These are phyloP conservation scores for Penicillium verrucosum DNA, from an alignment of 2,329 filamentous ascomycete genomes.

Conservation along the genomic window DNA sequence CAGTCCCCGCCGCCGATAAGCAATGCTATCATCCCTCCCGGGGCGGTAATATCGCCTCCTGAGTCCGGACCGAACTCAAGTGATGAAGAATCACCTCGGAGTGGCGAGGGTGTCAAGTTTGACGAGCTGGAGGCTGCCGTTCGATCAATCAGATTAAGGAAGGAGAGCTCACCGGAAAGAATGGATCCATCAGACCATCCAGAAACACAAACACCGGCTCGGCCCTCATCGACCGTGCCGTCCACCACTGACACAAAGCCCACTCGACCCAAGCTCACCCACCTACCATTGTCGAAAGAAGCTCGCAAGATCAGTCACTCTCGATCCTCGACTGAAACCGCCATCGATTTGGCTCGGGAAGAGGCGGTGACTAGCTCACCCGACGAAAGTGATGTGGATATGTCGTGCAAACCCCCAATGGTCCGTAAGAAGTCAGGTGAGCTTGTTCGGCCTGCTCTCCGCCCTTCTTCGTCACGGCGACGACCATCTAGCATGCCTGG, in stretches of 20 bases:
- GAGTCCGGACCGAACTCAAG: constrained; percentile 79
- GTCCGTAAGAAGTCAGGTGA: constrained; percentile 98
- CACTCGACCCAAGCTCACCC: constrained; percentile 14
- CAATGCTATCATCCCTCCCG: constrained; percentile 72
- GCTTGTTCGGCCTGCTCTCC: constrained; percentile 85
- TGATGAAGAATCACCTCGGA: constrained; percentile 62
- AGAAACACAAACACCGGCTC: constrained; percentile 8
- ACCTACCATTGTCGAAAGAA: constrained; percentile 50
- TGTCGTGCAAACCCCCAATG: constrained; percentile 76
- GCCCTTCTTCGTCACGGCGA: constrained; percentile 67
- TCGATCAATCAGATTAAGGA: constrained; percentile 62
- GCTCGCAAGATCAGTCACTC: constrained; percentile 62
- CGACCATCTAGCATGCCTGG: constrained; percentile 96
- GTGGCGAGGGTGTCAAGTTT: constrained; percentile 46
- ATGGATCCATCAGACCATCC: constrained; percentile 15
- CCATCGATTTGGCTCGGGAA: constrained; percentile 47
- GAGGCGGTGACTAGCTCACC: constrained; percentile 43
- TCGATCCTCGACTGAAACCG: constrained; percentile 57
- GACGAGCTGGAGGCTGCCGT: constrained; percentile 78
- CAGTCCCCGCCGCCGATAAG: constrained; percentile 81
- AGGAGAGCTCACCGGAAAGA: constrained; percentile 31
- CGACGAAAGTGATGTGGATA: constrained; percentile 54
- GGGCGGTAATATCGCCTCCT: constrained; percentile 85
- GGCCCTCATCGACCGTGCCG: constrained; percentile 31
- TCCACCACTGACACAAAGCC: constrained; percentile 1